phyloP scores from a whole-genome alignment of 2,329 filamentous ascomycete species.

The Epichloe scottii region DNA sequence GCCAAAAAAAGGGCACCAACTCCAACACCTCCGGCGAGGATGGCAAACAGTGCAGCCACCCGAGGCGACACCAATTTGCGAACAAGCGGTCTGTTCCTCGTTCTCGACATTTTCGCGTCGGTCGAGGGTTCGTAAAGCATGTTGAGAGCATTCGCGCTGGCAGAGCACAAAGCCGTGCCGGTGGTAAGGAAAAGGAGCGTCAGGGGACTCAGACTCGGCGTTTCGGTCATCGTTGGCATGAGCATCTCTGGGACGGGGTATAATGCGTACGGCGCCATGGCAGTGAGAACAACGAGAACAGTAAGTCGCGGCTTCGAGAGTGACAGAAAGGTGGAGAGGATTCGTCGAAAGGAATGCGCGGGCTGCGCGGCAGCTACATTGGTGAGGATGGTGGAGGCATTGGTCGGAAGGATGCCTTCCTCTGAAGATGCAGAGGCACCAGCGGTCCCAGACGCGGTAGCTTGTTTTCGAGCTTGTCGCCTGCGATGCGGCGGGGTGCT shows the following conservation, averaged over 20 bases:
- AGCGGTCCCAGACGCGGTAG: slow-evolving; percentile 2
- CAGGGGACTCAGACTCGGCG: slow-evolving; percentile 76
- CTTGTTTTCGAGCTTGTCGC: slow-evolving; percentile 19
- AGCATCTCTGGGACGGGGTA: slow-evolving; percentile 88
- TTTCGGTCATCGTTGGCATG: slow-evolving; percentile 48
- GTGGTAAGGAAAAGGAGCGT: slow-evolving; percentile 86
- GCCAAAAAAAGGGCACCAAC: slow-evolving; percentile 68
- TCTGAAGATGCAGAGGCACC: neutral
- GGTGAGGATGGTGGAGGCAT: slow-evolving; percentile 44
- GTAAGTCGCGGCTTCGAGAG: slow-evolving; percentile 93
- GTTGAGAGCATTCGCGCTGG: slow-evolving; percentile 86
- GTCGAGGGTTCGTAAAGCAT: slow-evolving; percentile 91
- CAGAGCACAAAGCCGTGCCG: slow-evolving; percentile 79
- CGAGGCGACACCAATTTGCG: slow-evolving; percentile 61
- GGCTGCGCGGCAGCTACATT: slow-evolving; percentile 37
- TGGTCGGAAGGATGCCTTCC: slow-evolving; percentile 27
- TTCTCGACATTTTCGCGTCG: slow-evolving; percentile 89
- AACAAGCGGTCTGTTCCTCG: slow-evolving; percentile 79
- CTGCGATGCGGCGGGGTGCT: slow-evolving; percentile 23
- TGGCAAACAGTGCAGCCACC: slow-evolving; percentile 65
- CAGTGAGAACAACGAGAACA: slow-evolving; percentile 79
- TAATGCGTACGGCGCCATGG: slow-evolving; percentile 81
- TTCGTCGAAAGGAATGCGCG: slow-evolving; percentile 44
- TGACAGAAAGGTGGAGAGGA: slow-evolving; percentile 70
- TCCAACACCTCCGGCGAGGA: slow-evolving; percentile 57